phyloP scores from a whole-genome alignment of 768 basidiomycete species.

The Leccinum longicurvipes region DNA sequence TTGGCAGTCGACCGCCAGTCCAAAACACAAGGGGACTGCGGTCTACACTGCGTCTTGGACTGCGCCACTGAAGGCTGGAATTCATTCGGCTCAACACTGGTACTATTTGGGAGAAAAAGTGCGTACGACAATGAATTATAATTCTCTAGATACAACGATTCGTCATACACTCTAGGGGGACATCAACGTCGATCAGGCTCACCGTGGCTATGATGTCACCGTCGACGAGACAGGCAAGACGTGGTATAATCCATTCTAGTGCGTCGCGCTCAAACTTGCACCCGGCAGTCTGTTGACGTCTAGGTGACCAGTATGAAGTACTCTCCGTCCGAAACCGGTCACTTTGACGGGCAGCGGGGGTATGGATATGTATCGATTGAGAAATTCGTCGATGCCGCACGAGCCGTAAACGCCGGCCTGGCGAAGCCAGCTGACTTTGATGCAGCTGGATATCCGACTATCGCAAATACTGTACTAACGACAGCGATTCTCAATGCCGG shows the following conservation, averaged over 20 bases:
- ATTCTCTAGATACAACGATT: neutral
- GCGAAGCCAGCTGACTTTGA: conserved; percentile 73
- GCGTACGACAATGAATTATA: conserved; percentile 3
- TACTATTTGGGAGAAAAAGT: conserved; percentile 95
- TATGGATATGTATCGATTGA: conserved; percentile 92
- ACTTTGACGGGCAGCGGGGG: conserved; percentile 92
- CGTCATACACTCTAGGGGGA: conserved; percentile 63
- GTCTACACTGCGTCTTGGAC: conserved; percentile 97
- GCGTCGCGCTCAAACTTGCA: conserved; percentile 31
- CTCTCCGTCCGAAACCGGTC: conserved; percentile 84
- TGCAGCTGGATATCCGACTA: conserved; percentile 77
- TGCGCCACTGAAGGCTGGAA: conserved; percentile 83
- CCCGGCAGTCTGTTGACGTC: conserved; percentile 4
- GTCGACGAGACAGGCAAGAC: conserved; percentile 81
- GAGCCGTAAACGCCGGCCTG: conserved; percentile 70
- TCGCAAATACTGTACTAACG: conserved; percentile 82
- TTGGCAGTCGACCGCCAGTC: conserved; percentile 80
- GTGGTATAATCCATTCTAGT: conserved; percentile 93
- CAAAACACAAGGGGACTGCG: conserved; percentile 76
- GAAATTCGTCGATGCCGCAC: conserved; percentile 84
- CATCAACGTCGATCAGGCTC: conserved; percentile 89
- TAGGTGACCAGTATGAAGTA: conserved; percentile 76
- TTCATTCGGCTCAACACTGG: conserved; percentile 90
- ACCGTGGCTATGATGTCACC: conserved; percentile 89
- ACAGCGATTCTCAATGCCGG: conserved; percentile 91